These are phyloP conservation scores for Malus sylvestris DNA, from an alignment of 306 rosid genomes.

Conservation along the genomic window DNA sequence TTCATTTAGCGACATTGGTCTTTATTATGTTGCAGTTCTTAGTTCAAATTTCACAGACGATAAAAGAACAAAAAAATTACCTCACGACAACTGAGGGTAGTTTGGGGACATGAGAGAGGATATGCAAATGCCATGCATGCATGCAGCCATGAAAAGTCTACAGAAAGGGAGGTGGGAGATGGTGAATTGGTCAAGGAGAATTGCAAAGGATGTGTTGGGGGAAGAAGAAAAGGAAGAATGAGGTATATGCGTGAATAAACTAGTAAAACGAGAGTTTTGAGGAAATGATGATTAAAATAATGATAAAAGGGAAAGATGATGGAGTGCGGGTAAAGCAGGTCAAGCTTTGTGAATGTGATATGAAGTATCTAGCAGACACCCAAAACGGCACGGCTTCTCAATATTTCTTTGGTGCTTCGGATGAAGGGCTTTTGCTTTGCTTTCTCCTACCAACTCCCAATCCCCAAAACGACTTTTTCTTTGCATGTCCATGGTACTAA, in stretches of 20 bases:
- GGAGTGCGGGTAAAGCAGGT: constrained; percentile 58
- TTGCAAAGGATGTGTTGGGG: constrained; percentile 25
- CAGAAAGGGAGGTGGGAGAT: constrained; percentile 15
- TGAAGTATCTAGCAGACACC: constrained; percentile 31
- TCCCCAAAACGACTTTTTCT: constrained; percentile 36
- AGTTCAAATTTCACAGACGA: background rate
- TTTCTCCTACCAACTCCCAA: constrained; percentile 31
- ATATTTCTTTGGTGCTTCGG: constrained; percentile 38
- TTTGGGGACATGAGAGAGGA: background rate
- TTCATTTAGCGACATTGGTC: no score
- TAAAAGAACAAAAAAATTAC: background rate
- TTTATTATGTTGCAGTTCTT: background rate
- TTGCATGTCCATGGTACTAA: no score
- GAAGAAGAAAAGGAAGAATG: constrained; percentile 18
- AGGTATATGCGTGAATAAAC: background rate
- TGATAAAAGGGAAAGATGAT: constrained; percentile 19
- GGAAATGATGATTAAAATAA: constrained; percentile 7
- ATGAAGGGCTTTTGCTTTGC: constrained; percentile 31
- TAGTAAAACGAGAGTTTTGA: background rate
- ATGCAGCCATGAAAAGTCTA: background rate
- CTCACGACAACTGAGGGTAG: background rate
- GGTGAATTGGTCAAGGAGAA: constrained; percentile 12
- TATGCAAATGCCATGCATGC: background rate
- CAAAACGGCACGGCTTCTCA: constrained; percentile 88
- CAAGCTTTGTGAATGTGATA: background rate